phyloP scores from a whole-genome alignment of 2,329 filamentous ascomycete species.

The Grosmannia penicillata region DNA sequence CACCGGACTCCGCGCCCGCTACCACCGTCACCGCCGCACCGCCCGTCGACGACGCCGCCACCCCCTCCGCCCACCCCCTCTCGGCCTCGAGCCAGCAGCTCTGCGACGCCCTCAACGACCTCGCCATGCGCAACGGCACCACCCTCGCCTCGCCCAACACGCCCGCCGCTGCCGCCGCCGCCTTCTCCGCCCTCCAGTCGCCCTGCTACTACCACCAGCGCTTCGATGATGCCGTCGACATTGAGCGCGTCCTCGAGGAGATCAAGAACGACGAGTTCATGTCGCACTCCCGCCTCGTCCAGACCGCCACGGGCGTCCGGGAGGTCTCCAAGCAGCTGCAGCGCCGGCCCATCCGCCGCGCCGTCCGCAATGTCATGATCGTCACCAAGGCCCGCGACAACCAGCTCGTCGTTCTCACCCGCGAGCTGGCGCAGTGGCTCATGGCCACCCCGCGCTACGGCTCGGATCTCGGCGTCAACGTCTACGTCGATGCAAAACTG shows the following conservation, averaged over 20 bases:
- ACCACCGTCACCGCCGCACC: background rate
- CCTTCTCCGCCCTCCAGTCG: conserved; percentile 62
- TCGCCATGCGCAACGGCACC: conserved; percentile 22
- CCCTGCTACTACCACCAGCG: conserved; percentile 97
- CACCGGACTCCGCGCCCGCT: background rate
- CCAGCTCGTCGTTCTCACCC: conserved; percentile 73
- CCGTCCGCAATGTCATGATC: conserved; percentile 92
- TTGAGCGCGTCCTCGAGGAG: conserved; percentile 88
- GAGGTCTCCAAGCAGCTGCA: conserved; percentile 95
- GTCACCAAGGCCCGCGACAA: conserved; percentile 97
- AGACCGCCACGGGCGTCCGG: conserved; percentile 86
- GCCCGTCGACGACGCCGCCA: background rate
- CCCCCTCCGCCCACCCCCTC: conserved; percentile 5
- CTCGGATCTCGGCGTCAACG: conserved; percentile 79
- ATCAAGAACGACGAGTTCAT: conserved; percentile 79
- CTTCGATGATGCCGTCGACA: conserved; percentile 91
- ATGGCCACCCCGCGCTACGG: conserved; percentile 81
- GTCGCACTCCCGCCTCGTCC: conserved; percentile 85
- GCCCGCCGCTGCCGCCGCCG: conserved; percentile 11
- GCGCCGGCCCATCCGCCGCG: conserved; percentile 77
- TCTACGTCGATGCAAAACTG: conserved; percentile 96
- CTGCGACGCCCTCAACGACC: conserved; percentile 42
- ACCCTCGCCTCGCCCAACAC: conserved; percentile 20
- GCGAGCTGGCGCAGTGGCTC: conserved; percentile 78
- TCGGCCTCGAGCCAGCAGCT: conserved; percentile 45